Conservation (phyloP, 345 rosid genomes). For the Passiflora organensis region DNA sequence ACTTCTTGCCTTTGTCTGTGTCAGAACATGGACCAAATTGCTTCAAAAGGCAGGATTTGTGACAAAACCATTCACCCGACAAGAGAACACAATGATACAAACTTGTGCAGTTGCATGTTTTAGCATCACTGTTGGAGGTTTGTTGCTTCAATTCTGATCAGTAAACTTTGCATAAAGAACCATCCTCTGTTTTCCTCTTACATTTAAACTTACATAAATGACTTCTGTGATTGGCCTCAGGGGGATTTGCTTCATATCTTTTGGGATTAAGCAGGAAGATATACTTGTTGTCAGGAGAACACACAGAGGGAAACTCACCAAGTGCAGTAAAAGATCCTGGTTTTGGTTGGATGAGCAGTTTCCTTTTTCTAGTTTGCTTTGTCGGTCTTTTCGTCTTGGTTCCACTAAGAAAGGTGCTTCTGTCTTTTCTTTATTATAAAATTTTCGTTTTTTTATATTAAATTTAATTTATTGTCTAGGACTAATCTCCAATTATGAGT, state of each 20-base stretch:
- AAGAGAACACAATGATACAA: constrained; percentile 94
- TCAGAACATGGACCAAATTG: constrained; percentile 76
- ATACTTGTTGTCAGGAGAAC: constrained; percentile 68
- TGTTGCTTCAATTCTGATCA: background rate
- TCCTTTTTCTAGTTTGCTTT: constrained; percentile 78
- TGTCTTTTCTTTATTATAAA: too few species aligned
- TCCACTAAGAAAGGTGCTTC: constrained; percentile 74
- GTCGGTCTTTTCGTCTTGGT: constrained; percentile 88
- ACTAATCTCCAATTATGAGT: too few species aligned
- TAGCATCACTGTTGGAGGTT: constrained; percentile 89
- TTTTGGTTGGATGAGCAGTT: constrained; percentile 90
- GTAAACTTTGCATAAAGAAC: too few species aligned
- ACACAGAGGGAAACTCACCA: constrained; percentile 62
- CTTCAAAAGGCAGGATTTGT: constrained; percentile 61
- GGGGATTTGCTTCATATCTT: constrained; percentile 96
- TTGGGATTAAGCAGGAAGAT: constrained; percentile 77
- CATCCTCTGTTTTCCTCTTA: too few species aligned
- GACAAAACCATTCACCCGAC: constrained; percentile 70
- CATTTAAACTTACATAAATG: too few species aligned
- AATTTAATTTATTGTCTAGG: too few species aligned
- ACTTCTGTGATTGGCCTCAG: constrained; percentile 21
- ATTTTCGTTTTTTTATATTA: too few species aligned
- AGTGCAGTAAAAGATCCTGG: constrained; percentile 72
- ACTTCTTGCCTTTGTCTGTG: constrained; percentile 65
- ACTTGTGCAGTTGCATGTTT: constrained; percentile 95